Evolutionary conservation across 768 basidiomycete genomes (phyloP).

Genomic region (Kwoniella bestiolae): DNA sequence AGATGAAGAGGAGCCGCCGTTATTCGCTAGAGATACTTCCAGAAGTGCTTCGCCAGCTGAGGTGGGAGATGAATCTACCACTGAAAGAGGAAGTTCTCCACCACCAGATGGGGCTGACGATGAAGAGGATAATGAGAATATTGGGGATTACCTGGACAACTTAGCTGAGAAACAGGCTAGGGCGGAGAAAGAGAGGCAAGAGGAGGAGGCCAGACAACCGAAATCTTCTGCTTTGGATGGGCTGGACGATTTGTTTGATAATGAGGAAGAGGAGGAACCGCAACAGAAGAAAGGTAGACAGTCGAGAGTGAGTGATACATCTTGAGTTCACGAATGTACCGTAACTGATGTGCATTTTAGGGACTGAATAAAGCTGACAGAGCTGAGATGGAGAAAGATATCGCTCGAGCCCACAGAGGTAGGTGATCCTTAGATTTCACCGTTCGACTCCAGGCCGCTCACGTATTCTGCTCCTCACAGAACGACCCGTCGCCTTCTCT

Average conservation of each 20-base stretch:
- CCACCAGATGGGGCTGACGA: conserved; percentile 1
- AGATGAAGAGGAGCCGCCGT: conserved; percentile 11
- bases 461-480: not conserved
- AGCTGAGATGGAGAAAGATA: conserved; percentile 29
- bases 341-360: conserved; percentile 11
- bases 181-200: conserved; percentile 10
- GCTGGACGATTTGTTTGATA: conserved; percentile 21
- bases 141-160: conserved; percentile 1
- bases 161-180: not conserved
- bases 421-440: conserved; percentile 2
- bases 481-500: conserved; percentile 18
- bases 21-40: conserved; percentile 8
- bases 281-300: conserved; percentile 15
- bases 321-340: not conserved
- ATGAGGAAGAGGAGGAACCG: conserved; percentile 22
- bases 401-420: conserved; percentile 33
- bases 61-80: conserved; percentile 3
- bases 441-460: not conserved
- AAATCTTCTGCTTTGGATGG: conserved; percentile 17
- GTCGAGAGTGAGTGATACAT: conserved; percentile 3
- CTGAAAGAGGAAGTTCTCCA: conserved; percentile 17
- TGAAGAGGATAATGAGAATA: conserved; percentile 6
- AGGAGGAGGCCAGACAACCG: not conserved
- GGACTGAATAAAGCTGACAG: conserved; percentile 38
- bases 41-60: conserved; percentile 1